phyloP scores from a whole-genome alignment of 345 rosid genomes.

The Eutrema japonicum region DNA sequence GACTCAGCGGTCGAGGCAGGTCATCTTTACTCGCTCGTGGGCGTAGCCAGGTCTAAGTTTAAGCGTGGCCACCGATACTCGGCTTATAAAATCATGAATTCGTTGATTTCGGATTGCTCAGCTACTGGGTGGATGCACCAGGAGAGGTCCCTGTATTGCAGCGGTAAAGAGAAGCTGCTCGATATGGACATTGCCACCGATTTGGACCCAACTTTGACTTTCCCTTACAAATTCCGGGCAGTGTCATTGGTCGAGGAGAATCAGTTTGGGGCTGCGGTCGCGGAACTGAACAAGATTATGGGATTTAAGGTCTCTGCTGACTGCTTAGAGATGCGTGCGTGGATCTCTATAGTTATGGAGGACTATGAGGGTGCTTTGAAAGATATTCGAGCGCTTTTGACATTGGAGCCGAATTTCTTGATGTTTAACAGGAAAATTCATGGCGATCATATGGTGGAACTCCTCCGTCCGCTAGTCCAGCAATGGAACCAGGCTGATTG shows the following conservation, averaged over 20 bases:
- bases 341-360: conserved; percentile 66
- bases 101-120: conserved; percentile 54
- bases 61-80: conserved; percentile 74
- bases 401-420: conserved; percentile 72
- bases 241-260: conserved; percentile 67
- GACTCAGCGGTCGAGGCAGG: conserved; percentile 64
- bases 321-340: conserved; percentile 78
- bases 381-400: conserved; percentile 72
- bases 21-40: conserved; percentile 65
- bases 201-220: conserved; percentile 75
- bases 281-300: conserved; percentile 68
- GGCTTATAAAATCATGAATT: conserved; percentile 71
- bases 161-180: conserved; percentile 63
- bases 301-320: conserved; percentile 73
- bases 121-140: conserved; percentile 85
- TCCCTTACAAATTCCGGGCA: conserved; percentile 77
- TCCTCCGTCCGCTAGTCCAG: conserved; percentile 66
- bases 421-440: conserved; percentile 64
- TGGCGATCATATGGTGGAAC: conserved; percentile 68
- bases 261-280: conserved; percentile 60
- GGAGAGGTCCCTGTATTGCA: conserved; percentile 74
- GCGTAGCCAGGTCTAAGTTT: conserved; percentile 75
- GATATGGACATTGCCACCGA: conserved; percentile 67
- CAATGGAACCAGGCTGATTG: conserved; percentile 79
- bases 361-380: conserved; percentile 73